Evolutionary conservation across 2,329 filamentous ascomycete species (phyloP).

Genomic region (Alternaria consortialis): DNA sequence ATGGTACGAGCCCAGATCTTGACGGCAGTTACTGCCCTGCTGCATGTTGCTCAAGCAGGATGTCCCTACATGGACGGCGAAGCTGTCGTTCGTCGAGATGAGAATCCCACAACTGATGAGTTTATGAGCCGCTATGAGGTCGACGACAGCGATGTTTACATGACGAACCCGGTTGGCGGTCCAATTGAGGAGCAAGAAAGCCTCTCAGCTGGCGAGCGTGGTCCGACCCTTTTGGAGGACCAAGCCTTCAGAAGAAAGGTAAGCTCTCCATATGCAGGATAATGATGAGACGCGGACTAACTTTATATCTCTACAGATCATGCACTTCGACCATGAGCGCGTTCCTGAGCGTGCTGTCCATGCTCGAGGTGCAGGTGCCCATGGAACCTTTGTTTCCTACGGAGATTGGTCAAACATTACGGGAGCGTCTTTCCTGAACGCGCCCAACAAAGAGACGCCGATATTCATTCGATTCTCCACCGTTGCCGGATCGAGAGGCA

Average conservation of each 20-base stretch:
- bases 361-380: constrained; percentile 72
- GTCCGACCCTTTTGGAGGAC: constrained; percentile 75
- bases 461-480: constrained; percentile 79
- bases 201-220: constrained; percentile 71
- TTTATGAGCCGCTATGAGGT: constrained; percentile 50
- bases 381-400: constrained; percentile 75
- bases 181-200: constrained; percentile 73
- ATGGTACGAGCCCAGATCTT: constrained; percentile 39
- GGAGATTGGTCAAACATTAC: constrained; percentile 73
- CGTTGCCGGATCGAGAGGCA: constrained; percentile 74
- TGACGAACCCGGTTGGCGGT: constrained; percentile 72
- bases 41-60: constrained; percentile 33
- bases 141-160: constrained; percentile 46
- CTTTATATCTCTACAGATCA: background rate
- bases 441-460: constrained; percentile 68
- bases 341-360: constrained; percentile 69
- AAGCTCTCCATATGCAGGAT: background rate
- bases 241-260: constrained; percentile 70
- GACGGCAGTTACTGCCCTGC: constrained; percentile 36
- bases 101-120: constrained; percentile 36
- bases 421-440: constrained; percentile 69
- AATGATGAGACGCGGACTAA: background rate
- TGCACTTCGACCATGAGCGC: constrained; percentile 25
- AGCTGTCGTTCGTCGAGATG: constrained; percentile 39
- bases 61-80: constrained; percentile 51